Conservation (phyloP, 2,329 filamentous ascomycete genomes). For the Lojkania enalia region DNA sequence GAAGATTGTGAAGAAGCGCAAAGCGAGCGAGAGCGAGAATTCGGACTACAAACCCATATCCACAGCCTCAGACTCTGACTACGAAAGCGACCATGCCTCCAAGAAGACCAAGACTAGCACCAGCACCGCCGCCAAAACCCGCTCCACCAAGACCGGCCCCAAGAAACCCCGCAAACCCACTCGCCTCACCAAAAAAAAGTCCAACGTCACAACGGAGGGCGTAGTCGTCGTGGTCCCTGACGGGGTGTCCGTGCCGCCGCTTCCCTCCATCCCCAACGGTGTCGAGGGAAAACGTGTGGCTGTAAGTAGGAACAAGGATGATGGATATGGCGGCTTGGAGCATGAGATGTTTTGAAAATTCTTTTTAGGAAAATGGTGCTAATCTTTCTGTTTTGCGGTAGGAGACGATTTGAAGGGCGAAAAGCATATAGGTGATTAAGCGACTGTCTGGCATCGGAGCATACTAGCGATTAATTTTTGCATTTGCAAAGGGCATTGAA, state of each 20-base stretch:
- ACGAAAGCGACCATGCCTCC: constrained; percentile 9
- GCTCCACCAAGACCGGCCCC: not conserved
- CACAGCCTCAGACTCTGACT: constrained; percentile 25
- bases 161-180: constrained; percentile 18
- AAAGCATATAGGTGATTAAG: too few relatives aligned
- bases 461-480: too few relatives aligned
- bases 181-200: constrained; percentile 20
- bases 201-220: constrained; percentile 20
- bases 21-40: constrained; percentile 35
- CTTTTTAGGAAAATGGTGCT: too few relatives aligned
- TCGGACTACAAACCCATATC: constrained; percentile 32
- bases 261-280: constrained; percentile 31
- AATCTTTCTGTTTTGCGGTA: too few relatives aligned
- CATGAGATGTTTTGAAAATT: constrained; percentile 46
- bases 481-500: too few relatives aligned
- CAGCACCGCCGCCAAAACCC: constrained; percentile 19
- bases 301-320: constrained; percentile 16
- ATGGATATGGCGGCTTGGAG: constrained; percentile 38
- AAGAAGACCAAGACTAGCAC: constrained; percentile 11
- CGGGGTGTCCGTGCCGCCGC: constrained; percentile 31
- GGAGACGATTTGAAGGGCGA: too few relatives aligned
- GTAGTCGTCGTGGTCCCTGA: constrained; percentile 34
- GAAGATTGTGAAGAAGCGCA: constrained; percentile 47
- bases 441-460: too few relatives aligned
- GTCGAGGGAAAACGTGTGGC: constrained; percentile 23